Percentiles rank a stretch among this genome's conserved stretches.
Conservation (phyloP, 2,329 filamentous ascomycete genomes). For the Ascochyta pisi region DNA sequence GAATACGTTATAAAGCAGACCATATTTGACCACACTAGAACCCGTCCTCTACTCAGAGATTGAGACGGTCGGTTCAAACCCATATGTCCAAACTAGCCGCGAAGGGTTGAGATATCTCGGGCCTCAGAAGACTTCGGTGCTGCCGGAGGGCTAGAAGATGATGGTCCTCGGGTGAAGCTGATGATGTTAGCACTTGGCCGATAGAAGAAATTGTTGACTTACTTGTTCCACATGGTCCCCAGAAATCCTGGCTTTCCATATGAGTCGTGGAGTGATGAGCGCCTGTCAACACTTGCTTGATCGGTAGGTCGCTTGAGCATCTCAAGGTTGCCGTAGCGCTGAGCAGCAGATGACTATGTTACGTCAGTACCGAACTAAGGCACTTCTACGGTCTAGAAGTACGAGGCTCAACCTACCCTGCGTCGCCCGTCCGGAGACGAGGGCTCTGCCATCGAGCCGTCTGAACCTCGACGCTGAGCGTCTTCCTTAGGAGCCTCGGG, state of each 20-base stretch:
- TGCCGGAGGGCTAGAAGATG: slow-evolving; percentile 8
- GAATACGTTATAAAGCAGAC: not conserved
- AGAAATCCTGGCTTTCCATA: slow-evolving; percentile 44
- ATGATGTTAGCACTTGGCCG: slow-evolving; percentile 12
- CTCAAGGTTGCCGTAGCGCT: slow-evolving; percentile 42
- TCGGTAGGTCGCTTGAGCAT: slow-evolving; percentile 45
- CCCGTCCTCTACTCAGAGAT: slow-evolving; percentile 17
- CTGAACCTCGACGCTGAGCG: slow-evolving; percentile 41
- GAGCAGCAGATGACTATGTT: slow-evolving; percentile 37
- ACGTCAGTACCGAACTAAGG: slow-evolving; percentile 10
- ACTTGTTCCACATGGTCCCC: slow-evolving; percentile 48
- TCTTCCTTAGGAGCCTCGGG: slow-evolving; percentile 45
- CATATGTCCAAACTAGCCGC: slow-evolving; percentile 19
- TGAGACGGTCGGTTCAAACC: not conserved
- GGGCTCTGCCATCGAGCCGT: slow-evolving; percentile 32
- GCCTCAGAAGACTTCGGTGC: slow-evolving; percentile 23
- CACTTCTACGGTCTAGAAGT: not conserved
- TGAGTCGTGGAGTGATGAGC: slow-evolving; percentile 42
- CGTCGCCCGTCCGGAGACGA: slow-evolving; percentile 36
- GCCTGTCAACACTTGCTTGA: slow-evolving; percentile 33
- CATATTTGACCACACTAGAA: not conserved
- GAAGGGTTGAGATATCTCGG: slow-evolving; percentile 36
- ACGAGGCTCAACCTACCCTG: slow-evolving; percentile 27
- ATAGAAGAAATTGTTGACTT: not conserved
- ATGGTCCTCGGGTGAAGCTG: slow-evolving; percentile 45